Conservation (phyloP, 345 rosid species). For the Conringia planisiliqua region DNA sequence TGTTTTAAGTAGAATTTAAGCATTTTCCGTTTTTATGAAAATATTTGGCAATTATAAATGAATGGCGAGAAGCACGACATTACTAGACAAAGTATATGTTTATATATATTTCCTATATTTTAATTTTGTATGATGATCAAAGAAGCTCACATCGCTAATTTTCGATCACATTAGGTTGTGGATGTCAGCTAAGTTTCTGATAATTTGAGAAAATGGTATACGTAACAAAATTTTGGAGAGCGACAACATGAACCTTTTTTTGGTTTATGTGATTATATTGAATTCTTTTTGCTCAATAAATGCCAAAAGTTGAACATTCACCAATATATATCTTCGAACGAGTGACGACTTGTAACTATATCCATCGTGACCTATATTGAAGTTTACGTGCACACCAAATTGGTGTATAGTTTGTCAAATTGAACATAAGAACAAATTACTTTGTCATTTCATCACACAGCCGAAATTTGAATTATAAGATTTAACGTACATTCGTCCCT, state of each 20-base stretch:
- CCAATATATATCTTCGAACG: not conserved
- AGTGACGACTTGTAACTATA: not conserved
- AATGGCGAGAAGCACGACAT: not conserved
- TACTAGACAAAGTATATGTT: not conserved
- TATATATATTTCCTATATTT: not conserved
- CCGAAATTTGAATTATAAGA: not conserved
- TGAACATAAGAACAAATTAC: not conserved
- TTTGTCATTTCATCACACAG: not conserved
- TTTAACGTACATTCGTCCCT: not conserved
- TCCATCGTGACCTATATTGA: not conserved
- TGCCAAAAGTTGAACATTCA: not conserved
- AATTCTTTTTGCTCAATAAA: not conserved
- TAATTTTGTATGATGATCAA: not conserved
- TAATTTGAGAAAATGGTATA: not conserved
- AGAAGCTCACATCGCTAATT: not conserved
- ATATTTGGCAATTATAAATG: not conserved
- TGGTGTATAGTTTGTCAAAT: not conserved
- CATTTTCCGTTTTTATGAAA: not conserved
- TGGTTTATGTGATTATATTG: not conserved
- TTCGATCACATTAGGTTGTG: not conserved
- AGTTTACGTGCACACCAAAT: not conserved
- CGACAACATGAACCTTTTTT: not conserved
- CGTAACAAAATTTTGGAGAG: not conserved
- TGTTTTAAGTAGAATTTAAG: not conserved
- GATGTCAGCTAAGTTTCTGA: not conserved